Conservation (phyloP, 306 rosid genomes). For the Rubus idaeus region DNA sequence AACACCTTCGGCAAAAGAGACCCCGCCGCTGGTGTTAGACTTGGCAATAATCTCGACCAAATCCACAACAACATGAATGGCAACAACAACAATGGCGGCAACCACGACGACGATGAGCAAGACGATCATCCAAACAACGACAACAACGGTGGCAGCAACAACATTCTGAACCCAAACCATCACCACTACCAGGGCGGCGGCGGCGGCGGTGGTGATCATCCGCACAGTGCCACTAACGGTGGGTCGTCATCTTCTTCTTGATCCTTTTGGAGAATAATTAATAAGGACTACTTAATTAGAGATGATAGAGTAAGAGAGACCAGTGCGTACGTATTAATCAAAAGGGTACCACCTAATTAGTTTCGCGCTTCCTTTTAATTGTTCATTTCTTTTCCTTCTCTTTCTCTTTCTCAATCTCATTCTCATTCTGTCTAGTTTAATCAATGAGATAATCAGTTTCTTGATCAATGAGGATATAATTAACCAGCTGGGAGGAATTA, state of each 20-base stretch:
- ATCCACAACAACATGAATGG: conserved; percentile 19
- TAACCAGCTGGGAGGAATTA: conserved; percentile 28
- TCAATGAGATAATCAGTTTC: conserved; percentile 57
- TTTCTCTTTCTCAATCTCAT: background rate
- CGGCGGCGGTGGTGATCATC: conserved; percentile 5
- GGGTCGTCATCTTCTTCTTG: conserved; percentile 95
- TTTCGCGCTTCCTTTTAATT: conserved; percentile 16
- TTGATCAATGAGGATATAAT: conserved; percentile 30
- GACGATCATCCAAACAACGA: background rate
- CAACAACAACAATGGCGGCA: background rate
- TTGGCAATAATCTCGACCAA: conserved; percentile 14
- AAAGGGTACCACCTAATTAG: conserved; percentile 23
- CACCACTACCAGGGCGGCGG: conserved; percentile 31
- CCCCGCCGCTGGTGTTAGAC: background rate
- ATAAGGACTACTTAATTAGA: conserved; percentile 39
- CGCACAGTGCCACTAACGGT: conserved; percentile 71
- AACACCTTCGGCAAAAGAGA: conserved; percentile 57
- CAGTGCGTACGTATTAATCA: conserved; percentile 28
- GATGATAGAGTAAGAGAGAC: conserved; percentile 39
- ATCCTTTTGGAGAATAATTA: conserved; percentile 45
- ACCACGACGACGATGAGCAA: background rate
- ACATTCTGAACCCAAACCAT: conserved; percentile 28
- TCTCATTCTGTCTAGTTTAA: conserved; percentile 44
- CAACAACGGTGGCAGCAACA: background rate
- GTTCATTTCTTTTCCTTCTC: background rate